These are phyloP conservation scores for Penicillium sp. DNA, from an alignment of 2,329 filamentous ascomycete species.

Conservation along the genomic window DNA sequence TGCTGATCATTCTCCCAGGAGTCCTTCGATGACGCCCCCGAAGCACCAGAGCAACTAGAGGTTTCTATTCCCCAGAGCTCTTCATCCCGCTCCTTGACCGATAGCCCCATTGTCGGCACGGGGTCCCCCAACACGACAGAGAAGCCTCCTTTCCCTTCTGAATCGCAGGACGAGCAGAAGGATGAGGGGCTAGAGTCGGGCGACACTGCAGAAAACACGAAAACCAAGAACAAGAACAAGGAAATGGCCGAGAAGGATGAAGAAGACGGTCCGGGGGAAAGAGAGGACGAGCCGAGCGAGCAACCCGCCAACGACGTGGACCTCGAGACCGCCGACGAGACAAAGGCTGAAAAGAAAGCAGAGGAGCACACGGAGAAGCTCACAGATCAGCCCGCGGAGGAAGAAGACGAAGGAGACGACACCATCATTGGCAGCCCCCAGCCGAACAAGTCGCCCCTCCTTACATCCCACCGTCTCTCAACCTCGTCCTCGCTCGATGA, in stretches of 20 bases:
- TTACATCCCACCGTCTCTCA: slow-evolving; percentile 53
- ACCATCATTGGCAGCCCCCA: slow-evolving; percentile 33
- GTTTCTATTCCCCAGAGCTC: slow-evolving; percentile 36
- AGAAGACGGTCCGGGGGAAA: slow-evolving; percentile 10
- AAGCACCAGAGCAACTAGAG: slow-evolving; percentile 34
- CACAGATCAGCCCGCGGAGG: slow-evolving; percentile 5
- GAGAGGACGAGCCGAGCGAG: slow-evolving; percentile 26
- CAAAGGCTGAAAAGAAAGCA: slow-evolving; percentile 3
- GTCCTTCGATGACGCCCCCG: slow-evolving; percentile 74
- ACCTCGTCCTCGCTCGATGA: slow-evolving; percentile 56
- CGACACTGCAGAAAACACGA: slow-evolving; percentile 4
- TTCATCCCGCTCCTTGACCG: slow-evolving; percentile 60
- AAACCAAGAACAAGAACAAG: slow-evolving; percentile 14
- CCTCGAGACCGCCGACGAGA: slow-evolving; percentile 3
- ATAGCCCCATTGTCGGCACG: slow-evolving; percentile 41
- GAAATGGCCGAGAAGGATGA: slow-evolving; percentile 10
- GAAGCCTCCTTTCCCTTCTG: slow-evolving; percentile 28
- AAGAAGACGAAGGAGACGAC: slow-evolving; percentile 24
- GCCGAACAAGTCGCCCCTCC: slow-evolving; percentile 49
- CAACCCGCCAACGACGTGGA: slow-evolving; percentile 21
- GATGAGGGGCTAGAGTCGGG: slow-evolving; percentile 6
- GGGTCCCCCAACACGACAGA: slow-evolving; percentile 36
- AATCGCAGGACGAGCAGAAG: slow-evolving; percentile 25
- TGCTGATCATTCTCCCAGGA: slow-evolving; percentile 50
- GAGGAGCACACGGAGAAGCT: slow-evolving; percentile 9